Evolutionary conservation across 2,329 filamentous ascomycete species (phyloP).

Genomic region (Aspergillus novofumigatus): DNA sequence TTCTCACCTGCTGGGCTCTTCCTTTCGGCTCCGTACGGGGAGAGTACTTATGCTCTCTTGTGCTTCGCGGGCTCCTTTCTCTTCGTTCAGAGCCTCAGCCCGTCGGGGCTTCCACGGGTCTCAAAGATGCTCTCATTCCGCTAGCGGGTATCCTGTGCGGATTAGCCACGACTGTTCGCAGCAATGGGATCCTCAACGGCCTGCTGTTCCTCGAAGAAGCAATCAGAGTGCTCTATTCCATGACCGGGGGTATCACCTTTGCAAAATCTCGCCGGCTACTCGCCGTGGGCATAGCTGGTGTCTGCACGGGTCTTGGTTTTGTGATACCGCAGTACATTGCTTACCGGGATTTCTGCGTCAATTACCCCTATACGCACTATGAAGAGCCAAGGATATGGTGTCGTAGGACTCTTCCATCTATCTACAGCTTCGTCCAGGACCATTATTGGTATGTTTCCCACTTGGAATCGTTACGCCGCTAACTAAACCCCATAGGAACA

Average conservation of each 20-base stretch:
- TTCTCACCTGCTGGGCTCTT: constrained; percentile 7
- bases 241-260: too few species aligned
- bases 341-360: too few species aligned
- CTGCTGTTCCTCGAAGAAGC: neutral
- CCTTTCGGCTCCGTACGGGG: constrained; percentile 3
- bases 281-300: too few species aligned
- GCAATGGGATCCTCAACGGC: constrained; percentile 7
- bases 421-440: constrained; percentile 9
- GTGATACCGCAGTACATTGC: too few species aligned
- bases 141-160: constrained; percentile 3
- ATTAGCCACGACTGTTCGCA: constrained; percentile 2
- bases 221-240: too few species aligned
- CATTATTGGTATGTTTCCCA: constrained; percentile 6
- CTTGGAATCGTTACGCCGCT: too few species aligned
- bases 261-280: too few species aligned
- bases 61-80: constrained; percentile 4
- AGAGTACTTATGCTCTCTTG: constrained; percentile 3
- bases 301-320: too few species aligned
- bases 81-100: constrained; percentile 3
- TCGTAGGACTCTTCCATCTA: neutral
- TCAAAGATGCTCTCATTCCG: neutral
- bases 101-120: neutral
- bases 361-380: too few species aligned
- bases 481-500: constrained; percentile 1
- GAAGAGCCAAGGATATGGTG: constrained; percentile 1